Evolutionary conservation across 116 monocot species (phyloP).

Genomic region (Trichopus zeylanicus): DNA sequence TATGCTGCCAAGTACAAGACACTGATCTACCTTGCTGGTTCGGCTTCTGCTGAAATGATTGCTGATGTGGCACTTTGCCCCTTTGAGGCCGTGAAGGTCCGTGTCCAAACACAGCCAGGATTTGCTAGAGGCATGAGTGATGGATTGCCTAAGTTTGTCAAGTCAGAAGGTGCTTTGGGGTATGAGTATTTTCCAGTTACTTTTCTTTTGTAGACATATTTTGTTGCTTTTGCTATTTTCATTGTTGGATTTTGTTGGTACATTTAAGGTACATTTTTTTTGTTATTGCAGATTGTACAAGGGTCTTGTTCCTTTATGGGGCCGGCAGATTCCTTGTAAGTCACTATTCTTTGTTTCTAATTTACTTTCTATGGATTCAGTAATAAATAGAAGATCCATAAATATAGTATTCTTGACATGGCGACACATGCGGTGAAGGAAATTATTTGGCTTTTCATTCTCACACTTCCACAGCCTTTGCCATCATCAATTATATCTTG

Average conservation of each 20-base stretch:
- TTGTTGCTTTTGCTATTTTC: not conserved
- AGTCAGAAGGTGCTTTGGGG: conserved; percentile 42
- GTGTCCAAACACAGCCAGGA: conserved; percentile 50
- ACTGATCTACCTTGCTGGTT: conserved; percentile 57
- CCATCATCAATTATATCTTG: not conserved
- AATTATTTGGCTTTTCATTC: too few species aligned
- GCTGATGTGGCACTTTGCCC: conserved; percentile 56
- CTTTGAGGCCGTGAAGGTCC: conserved; percentile 58
- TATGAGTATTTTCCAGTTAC: conserved; percentile 8
- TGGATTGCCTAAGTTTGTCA: conserved; percentile 45
- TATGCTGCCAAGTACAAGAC: conserved; percentile 62
- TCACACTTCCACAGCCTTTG: not conserved
- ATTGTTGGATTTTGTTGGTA: not conserved
- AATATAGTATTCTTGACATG: too few species aligned
- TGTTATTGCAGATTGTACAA: conserved; percentile 62
- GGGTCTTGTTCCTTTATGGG: conserved; percentile 80
- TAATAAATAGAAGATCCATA: too few species aligned
- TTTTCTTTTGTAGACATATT: too few species aligned
- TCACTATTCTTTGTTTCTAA: not conserved
- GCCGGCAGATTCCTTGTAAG: conserved; percentile 89
- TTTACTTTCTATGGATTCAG: not conserved
- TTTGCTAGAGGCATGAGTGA: conserved; percentile 45
- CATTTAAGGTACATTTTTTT: not conserved
- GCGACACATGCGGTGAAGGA: too few species aligned
- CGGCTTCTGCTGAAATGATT: conserved; percentile 47